phyloP scores from a whole-genome alignment of 1,284 basidiomycete genomes.

The Malassezia cuniculi region DNA sequence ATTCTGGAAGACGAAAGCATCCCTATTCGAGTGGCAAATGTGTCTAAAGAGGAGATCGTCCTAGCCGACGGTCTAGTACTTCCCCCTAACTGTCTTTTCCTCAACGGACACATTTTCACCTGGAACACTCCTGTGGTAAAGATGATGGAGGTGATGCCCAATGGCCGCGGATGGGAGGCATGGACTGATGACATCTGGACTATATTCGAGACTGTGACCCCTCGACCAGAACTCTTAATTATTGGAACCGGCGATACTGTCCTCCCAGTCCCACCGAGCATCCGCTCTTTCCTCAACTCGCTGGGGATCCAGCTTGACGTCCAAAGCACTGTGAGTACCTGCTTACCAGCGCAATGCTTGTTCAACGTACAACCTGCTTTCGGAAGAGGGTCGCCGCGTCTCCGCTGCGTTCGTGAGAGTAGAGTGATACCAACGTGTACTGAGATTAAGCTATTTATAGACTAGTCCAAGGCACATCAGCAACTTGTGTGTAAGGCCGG shows the following conservation, averaged over 20 bases:
- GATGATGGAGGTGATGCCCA: constrained; percentile 46
- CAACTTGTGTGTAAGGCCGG: constrained; percentile 1
- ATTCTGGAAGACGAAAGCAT: constrained; percentile 9
- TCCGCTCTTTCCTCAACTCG: constrained; percentile 59
- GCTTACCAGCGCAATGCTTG: constrained; percentile 65
- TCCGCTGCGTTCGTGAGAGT: constrained; percentile 78
- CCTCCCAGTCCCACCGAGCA: constrained; percentile 56
- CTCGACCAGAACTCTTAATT: constrained; percentile 76
- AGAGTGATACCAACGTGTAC: no score
- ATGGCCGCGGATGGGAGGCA: constrained; percentile 46
- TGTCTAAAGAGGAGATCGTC: not conserved
- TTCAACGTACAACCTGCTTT: constrained; percentile 77
- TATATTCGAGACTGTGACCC: constrained; percentile 66
- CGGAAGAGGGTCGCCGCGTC: constrained; percentile 78
- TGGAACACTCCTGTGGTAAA: constrained; percentile 65
- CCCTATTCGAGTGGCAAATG: constrained; percentile 10
- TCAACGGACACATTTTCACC: constrained; percentile 70
- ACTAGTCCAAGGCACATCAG: constrained; percentile 6
- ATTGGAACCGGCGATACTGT: constrained; percentile 69
- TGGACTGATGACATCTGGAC: constrained; percentile 65
- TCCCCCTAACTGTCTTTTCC: constrained; percentile 63
- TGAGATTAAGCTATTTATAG: not conserved
- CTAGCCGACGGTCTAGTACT: constrained; percentile 55
- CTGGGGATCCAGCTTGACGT: constrained; percentile 77
- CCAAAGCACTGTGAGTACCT: constrained; percentile 67